phyloP scores from a whole-genome alignment of 768 basidiomycete genomes.

The Phaffia tasmanica region DNA sequence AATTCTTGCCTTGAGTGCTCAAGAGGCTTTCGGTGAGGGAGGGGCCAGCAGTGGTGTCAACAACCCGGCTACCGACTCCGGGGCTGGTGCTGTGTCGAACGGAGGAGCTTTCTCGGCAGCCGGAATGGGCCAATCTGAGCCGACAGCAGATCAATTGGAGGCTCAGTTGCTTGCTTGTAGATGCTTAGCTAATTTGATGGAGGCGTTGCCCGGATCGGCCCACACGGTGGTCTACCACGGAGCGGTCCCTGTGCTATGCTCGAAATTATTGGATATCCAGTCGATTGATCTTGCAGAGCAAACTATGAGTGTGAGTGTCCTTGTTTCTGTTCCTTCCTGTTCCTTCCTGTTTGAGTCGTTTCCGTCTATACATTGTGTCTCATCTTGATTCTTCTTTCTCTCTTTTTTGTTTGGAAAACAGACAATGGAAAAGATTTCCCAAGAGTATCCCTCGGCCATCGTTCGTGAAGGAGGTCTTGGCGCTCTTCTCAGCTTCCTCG shows the following conservation, averaged over 20 bases:
- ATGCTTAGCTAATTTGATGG: conserved; percentile 95
- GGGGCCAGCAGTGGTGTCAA: background rate
- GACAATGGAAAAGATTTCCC: conserved; percentile 97
- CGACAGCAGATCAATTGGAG: conserved; percentile 45
- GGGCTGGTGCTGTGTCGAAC: conserved; percentile 28
- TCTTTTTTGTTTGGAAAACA: conserved; percentile 34
- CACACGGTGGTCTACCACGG: conserved; percentile 96
- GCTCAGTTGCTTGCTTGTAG: conserved; percentile 92
- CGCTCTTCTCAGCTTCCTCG: conserved; percentile 85
- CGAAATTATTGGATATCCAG: conserved; percentile 91
- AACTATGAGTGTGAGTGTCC: conserved; percentile 73
- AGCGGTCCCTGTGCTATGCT: conserved; percentile 94
- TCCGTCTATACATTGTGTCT: background rate
- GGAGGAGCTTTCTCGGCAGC: conserved; percentile 56
- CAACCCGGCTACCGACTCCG: background rate
- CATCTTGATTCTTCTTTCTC: background rate
- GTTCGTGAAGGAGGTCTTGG: conserved; percentile 90
- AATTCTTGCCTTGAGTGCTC: conserved; percentile 63
- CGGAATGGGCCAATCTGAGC: conserved; percentile 28
- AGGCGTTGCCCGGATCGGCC: conserved; percentile 94
- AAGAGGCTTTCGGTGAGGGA: conserved; percentile 8
- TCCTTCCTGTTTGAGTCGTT: background rate
- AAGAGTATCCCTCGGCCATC: conserved; percentile 90
- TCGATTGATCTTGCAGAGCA: conserved; percentile 98
- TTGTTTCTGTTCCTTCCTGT: background rate